Evolutionary conservation across 2,329 filamentous ascomycete genomes (phyloP).

Genomic region (Claviceps citrina): DNA sequence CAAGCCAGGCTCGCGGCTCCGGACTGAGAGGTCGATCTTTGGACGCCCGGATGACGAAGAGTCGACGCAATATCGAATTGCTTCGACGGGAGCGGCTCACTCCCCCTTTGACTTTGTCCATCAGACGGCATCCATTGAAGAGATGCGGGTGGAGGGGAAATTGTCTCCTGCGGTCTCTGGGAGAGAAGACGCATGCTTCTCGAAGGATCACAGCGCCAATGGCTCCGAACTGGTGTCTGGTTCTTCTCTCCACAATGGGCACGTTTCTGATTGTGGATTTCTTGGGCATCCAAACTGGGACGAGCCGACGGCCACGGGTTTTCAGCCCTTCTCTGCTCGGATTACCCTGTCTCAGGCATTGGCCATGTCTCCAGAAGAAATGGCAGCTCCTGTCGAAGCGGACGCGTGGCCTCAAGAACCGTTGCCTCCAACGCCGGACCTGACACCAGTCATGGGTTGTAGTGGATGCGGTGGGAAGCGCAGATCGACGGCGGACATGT

Average conservation of each 20-base stretch:
- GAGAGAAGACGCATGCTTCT: slow-evolving; percentile 26
- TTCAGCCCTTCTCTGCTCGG: slow-evolving; percentile 27
- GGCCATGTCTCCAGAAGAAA: slow-evolving; percentile 5
- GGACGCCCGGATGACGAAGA: slow-evolving; percentile 29
- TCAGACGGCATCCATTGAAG: slow-evolving; percentile 37
- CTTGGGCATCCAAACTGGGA: slow-evolving; percentile 19
- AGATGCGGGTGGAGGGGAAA: slow-evolving; percentile 23
- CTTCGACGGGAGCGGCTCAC: slow-evolving; percentile 17
- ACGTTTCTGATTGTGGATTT: slow-evolving; percentile 10
- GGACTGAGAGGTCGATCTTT: slow-evolving; percentile 41
- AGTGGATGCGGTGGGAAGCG: slow-evolving; percentile 13
- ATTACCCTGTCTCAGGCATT: slow-evolving; percentile 34
- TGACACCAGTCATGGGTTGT: slow-evolving; percentile 28
- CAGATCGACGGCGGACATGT: slow-evolving; percentile 9
- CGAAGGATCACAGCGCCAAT: slow-evolving; percentile 33
- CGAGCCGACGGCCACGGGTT: not conserved
- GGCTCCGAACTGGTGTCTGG: not conserved
- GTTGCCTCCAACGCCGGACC: slow-evolving; percentile 29
- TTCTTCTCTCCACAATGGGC: not conserved
- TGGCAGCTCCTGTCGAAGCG: not conserved
- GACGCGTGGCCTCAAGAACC: slow-evolving; percentile 9
- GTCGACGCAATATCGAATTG: slow-evolving; percentile 6
- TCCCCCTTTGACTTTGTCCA: slow-evolving; percentile 39
- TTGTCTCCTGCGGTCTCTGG: slow-evolving; percentile 11
- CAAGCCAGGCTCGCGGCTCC: slow-evolving; percentile 18